Evolutionary conservation across 805 yeast genomes (phyloP), one percentile per base, ranked within the genome.

Genomic region (Yarrowia sp.): DNA sequence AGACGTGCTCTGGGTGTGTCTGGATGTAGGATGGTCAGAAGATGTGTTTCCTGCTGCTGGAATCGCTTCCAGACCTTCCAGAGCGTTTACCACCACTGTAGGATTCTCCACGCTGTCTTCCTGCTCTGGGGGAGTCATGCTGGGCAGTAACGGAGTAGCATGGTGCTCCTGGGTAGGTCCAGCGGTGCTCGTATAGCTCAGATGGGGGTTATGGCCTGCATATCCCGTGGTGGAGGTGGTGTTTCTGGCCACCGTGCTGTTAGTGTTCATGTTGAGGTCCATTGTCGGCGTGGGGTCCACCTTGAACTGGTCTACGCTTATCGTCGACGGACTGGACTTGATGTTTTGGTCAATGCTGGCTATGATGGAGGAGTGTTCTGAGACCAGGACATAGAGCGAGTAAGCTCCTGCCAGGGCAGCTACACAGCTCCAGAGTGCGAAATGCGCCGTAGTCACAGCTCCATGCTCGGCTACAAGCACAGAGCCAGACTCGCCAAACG

Each of bases 291-390:
- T 36, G 11, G 65, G 41, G 42, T 59, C 65, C 10, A 15, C 19
- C 22, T 59, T 42, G 32, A 59, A 59, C 35, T 59, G 65, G 9
- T 35, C 52, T 15, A 59, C 65, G 65, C 52, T 59, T 8, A 59
- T 43, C 2, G 65, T 59, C 7, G 63, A 41, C 5, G 63, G 52
- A 2, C 42, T 43, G 8, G 45, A 0, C 8, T 53, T 42, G 14
- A 41, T 2, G 40, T 10, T 9, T 14, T 10, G 22, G 49, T 58
- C 65, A 9, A 58, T 58, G 4, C 52, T 41, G 3, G 65, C 50
- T 16, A 59, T 16, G n/a, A 59, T 36, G 16, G 42, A 32, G 19
- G 65, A 43, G 52, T 59, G 65, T 11, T 59, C 35, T 8, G 42
- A 43, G 2, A 59, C 12, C 3, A 59, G 19, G 11, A 59, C 52